phyloP scores from a whole-genome alignment of 2,329 filamentous ascomycete genomes.

The Aspergillus sergii region DNA sequence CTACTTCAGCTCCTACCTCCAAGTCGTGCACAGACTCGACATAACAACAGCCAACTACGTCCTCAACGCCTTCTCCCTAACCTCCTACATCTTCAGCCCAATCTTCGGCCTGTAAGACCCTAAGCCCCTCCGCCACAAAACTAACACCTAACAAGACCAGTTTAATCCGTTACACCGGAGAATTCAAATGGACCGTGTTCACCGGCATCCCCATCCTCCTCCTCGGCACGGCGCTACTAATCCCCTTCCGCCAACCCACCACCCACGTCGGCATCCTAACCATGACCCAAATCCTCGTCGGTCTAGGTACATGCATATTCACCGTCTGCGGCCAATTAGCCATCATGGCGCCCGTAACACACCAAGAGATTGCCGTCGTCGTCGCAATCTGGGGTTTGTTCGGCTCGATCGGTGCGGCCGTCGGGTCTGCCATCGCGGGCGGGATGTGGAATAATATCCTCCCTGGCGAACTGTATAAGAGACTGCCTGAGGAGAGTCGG shows the following conservation, averaged over 20 bases:
- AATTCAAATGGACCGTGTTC: neutral
- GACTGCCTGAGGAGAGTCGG: neutral
- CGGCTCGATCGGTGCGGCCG: neutral
- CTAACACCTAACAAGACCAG: neutral
- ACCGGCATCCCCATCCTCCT: neutral
- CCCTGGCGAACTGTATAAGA: neutral
- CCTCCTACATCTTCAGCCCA: neutral
- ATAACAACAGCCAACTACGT: neutral
- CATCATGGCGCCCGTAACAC: neutral
- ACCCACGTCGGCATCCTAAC: neutral
- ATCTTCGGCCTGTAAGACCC: neutral
- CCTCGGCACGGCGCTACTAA: neutral
- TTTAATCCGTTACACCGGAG: neutral
- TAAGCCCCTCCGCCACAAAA: neutral
- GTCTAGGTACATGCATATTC: neutral
- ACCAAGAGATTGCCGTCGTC: neutral
- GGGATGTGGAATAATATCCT: neutral
- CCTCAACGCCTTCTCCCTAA: slow-evolving; percentile 6
- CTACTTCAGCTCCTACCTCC: neutral
- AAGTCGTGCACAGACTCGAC: neutral
- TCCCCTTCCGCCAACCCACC: neutral
- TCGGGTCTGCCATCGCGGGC: neutral
- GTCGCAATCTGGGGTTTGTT: neutral
- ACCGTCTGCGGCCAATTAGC: neutral
- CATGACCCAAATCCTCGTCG: neutral